A percentile compares a stretch with the other conserved stretches of the same genome.
phyloP scores from a whole-genome alignment of 768 basidiomycete genomes.

The Panus rudis region DNA sequence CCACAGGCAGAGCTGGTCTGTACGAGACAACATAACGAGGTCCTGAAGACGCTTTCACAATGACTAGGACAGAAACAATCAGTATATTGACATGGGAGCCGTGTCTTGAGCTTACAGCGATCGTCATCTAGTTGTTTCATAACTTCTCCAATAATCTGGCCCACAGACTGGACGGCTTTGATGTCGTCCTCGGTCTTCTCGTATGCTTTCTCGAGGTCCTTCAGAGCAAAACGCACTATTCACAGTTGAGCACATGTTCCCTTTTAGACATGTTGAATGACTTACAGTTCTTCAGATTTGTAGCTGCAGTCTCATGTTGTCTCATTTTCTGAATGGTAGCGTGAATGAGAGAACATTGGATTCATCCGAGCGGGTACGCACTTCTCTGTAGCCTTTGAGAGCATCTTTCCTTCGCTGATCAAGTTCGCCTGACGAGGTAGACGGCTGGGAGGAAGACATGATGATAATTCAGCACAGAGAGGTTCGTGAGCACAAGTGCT shows the following conservation, averaged over 20 bases:
- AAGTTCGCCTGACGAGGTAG: conserved; percentile 37
- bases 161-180: conserved; percentile 97
- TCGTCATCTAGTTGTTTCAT: conserved; percentile 98
- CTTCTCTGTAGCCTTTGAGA: conserved; percentile 71
- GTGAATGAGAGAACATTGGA: conserved; percentile 9
- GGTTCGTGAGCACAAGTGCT: too few relatives aligned
- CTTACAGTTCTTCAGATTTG: conserved; percentile 86
- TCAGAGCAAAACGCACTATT: conserved; percentile 84
- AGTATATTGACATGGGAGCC: background rate
- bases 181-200: conserved; percentile 98
- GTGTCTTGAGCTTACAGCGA: conserved; percentile 58
- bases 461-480: background rate
- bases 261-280: background rate
- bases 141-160: conserved; percentile 98
- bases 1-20: conserved; percentile 84
- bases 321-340: conserved; percentile 79
- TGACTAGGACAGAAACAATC: conserved; percentile 49
- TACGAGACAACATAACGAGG: conserved; percentile 98
- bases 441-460: conserved; percentile 11
- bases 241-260: background rate
- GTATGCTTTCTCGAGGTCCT: conserved; percentile 81
- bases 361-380: conserved; percentile 26
- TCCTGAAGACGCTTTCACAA: conserved; percentile 97
- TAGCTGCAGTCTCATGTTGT: conserved; percentile 80
- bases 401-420: conserved; percentile 71